A percentile compares a stretch with the other conserved stretches of the same genome.
Conservation (phyloP, 208 protist species). For the Dictyostelium gargantuum region DNA sequence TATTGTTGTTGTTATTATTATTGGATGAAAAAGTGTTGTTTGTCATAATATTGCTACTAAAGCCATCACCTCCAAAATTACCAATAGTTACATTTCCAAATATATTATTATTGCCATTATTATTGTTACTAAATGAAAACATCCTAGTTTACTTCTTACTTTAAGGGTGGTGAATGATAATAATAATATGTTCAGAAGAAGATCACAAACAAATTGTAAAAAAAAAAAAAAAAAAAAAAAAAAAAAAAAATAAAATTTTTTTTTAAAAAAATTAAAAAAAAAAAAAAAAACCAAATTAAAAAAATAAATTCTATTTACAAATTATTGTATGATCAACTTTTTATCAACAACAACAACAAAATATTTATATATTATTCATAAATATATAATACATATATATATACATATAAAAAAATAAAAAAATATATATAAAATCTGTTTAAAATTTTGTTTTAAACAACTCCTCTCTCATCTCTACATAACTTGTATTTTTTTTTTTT, state of each 20-base stretch:
- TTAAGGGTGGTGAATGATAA: no score
- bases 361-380: no score
- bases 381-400: no score
- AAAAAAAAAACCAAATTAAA: not conserved
- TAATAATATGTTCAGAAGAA: not conserved
- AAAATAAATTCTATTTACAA: not conserved
- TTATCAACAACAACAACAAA: no score
- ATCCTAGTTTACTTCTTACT: no score
- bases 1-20: not conserved
- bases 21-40: not conserved
- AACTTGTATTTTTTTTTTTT: no score
- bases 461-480: not conserved
- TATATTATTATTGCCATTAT: not conserved
- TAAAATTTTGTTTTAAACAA: no score
- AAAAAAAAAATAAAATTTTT: not conserved
- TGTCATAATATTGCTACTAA: not conserved
- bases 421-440: no score
- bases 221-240: not conserved
- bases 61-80: not conserved
- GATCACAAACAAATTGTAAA: not conserved
- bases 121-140: not conserved
- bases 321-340: not conserved
- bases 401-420: no score
- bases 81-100: not conserved
- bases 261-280: not conserved